Conservation (phyloP, 2,329 filamentous ascomycete genomes). For the Colletotrichum sp. region DNA sequence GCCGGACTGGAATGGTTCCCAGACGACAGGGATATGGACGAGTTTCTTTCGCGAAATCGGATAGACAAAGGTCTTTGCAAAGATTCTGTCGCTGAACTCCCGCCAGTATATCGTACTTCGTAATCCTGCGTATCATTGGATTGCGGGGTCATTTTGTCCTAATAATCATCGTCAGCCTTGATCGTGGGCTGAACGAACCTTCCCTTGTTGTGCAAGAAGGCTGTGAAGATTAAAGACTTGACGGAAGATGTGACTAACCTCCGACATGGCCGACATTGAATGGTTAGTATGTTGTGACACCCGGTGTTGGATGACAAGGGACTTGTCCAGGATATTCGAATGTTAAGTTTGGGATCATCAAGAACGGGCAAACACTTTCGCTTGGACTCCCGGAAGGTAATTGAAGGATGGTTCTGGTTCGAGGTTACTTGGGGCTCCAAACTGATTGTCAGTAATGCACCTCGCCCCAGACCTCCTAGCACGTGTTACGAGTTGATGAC, state of each 20-base stretch:
- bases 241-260: not conserved
- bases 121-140: not conserved
- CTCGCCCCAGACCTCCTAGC: not conserved
- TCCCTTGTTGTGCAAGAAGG: not conserved
- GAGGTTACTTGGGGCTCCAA: not conserved
- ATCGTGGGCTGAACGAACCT: not conserved
- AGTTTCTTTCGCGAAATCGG: not conserved
- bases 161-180: not conserved
- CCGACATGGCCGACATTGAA: not conserved
- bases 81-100: not conserved
- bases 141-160: not conserved
- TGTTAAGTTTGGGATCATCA: not conserved
- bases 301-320: not conserved
- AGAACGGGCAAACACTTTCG: not conserved
- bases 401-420: not conserved
- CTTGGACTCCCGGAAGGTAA: not conserved
- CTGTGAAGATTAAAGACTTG: not conserved
- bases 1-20: not conserved
- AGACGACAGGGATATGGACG: not conserved
- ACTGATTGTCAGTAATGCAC: not conserved
- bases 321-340: not conserved
- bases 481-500: not conserved
- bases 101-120: not conserved
- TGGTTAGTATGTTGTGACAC: not conserved
- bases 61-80: not conserved